Evolutionary conservation across 345 rosid species (phyloP), one percentile per base, ranked within the genome.

Genomic region (Eucalyptus tenuipes): DNA sequence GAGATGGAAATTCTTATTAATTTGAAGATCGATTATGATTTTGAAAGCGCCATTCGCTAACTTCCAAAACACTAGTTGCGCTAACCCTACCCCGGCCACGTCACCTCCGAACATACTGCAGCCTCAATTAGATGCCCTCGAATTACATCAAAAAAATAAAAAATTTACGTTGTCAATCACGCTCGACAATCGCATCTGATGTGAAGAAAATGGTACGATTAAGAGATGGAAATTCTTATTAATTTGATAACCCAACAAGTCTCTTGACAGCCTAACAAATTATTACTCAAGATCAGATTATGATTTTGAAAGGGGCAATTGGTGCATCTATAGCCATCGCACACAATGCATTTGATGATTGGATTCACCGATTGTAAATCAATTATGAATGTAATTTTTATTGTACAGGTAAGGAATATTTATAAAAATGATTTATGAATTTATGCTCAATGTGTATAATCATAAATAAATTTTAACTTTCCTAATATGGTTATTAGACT

Each of bases 361-460:
- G 24, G 57, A 52, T 52, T 52, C 2, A 52, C 8, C 3, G 25
- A 52, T 52, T 18, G 25, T 52, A 52, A 18, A 52, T 52, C 5
- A 10, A 10, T 1, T 37, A 27, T 2, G 27, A 10, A 37, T 3
- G 7, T 37, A 37, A 8, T 33, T 33, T 71, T 37, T 37, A 10
- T 37, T 9, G 12, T 3, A 10, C 1, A 2, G 5, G 27, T 3
- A 10, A 68, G 42, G 24, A 13, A 16, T 68, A 3, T 33, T 33
- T 68, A 68, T 17, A 68, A 17, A 31, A 33, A 33, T 8, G 7
- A 16, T 31, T 9, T 6, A 4, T 68, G 4, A 68, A 31, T 10
- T 68, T 68, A 31, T 0, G 12, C 4, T 17, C 3, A 4, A 2
- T 0, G 3, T 8, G 22, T 4, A 16, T 31, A 16, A 68, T 31